Conservation (phyloP, 768 basidiomycete genomes). For the Leccinum aurantiacum region DNA sequence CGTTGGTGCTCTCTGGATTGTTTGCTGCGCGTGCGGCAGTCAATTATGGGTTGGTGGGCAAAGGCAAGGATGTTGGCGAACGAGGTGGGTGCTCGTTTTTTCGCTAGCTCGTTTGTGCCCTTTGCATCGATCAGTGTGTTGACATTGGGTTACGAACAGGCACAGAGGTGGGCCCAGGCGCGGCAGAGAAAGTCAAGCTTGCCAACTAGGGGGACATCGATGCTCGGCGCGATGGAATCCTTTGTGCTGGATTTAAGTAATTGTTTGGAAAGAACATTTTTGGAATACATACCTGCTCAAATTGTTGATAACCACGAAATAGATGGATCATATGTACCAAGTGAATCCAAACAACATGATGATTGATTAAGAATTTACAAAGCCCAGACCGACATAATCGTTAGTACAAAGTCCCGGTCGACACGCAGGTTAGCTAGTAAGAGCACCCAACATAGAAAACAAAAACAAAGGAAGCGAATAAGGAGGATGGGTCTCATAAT, state of each 20-base stretch:
- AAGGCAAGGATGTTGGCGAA: constrained; percentile 11
- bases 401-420: too few species aligned
- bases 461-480: too few species aligned
- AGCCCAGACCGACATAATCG: not conserved
- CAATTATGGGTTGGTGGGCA: constrained; percentile 47
- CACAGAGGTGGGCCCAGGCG: constrained; percentile 12
- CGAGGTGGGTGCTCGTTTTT: constrained; percentile 14
- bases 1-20: constrained; percentile 56
- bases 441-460: too few species aligned
- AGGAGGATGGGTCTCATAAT: too few species aligned
- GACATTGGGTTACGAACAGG: constrained; percentile 4
- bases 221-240: constrained; percentile 10
- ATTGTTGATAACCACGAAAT: constrained; percentile 1
- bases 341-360: too few species aligned
- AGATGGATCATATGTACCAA: too few species aligned
- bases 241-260: not conserved
- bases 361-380: constrained; percentile 12
- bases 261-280: constrained; percentile 10
- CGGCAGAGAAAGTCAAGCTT: not conserved
- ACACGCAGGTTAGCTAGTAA: too few species aligned
- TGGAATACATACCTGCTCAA: not conserved
- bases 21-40: constrained; percentile 65
- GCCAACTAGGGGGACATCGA: not conserved
- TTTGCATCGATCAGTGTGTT: not conserved
- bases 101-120: too few species aligned